A percentile compares a stretch with the other conserved stretches of the same genome.
Conservation (phyloP, 805 yeast species). For the Starmerella stigmatis region DNA sequence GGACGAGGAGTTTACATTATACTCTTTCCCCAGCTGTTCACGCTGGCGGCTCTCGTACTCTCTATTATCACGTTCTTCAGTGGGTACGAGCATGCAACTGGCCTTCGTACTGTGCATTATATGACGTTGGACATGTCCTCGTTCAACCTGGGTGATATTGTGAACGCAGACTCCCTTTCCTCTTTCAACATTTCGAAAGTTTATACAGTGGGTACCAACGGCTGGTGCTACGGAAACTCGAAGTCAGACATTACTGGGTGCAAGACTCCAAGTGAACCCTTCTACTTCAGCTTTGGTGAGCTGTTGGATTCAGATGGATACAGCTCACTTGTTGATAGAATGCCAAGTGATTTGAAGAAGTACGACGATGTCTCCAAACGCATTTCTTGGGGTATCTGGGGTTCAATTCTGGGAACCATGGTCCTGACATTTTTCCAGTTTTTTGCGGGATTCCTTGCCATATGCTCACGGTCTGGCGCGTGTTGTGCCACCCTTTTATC, state of each 20-base stretch:
- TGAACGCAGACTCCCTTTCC: background rate
- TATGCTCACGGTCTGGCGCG: slow-evolving; percentile 39
- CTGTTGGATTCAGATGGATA: slow-evolving; percentile 25
- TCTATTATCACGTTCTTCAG: slow-evolving; percentile 46
- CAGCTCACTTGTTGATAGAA: slow-evolving; percentile 24
- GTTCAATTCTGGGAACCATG: slow-evolving; percentile 43
- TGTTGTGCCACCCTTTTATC: slow-evolving; percentile 36
- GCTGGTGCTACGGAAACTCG: slow-evolving; percentile 44
- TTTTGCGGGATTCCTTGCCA: slow-evolving; percentile 38
- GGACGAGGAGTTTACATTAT: slow-evolving; percentile 29
- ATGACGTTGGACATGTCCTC: slow-evolving; percentile 39
- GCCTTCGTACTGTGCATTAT: slow-evolving; percentile 39
- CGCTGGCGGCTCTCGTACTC: slow-evolving; percentile 38
- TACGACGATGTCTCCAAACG: slow-evolving; percentile 39
- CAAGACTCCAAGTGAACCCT: slow-evolving; percentile 45
- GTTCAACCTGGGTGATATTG: slow-evolving; percentile 23
- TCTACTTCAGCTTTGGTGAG: slow-evolving; percentile 44
- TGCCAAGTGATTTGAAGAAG: slow-evolving; percentile 46
- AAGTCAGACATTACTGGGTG: slow-evolving; percentile 34
- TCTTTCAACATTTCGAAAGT: slow-evolving; percentile 37
- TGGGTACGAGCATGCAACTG: slow-evolving; percentile 35
- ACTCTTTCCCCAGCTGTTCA: slow-evolving; percentile 29
- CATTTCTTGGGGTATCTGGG: slow-evolving; percentile 50
- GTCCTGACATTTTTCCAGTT: slow-evolving; percentile 32
- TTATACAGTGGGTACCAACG: slow-evolving; percentile 52